Evolutionary conservation across 805 yeast species (phyloP), one percentile per base, ranked within the genome.

Genomic region (Kregervanrija delftensis): DNA sequence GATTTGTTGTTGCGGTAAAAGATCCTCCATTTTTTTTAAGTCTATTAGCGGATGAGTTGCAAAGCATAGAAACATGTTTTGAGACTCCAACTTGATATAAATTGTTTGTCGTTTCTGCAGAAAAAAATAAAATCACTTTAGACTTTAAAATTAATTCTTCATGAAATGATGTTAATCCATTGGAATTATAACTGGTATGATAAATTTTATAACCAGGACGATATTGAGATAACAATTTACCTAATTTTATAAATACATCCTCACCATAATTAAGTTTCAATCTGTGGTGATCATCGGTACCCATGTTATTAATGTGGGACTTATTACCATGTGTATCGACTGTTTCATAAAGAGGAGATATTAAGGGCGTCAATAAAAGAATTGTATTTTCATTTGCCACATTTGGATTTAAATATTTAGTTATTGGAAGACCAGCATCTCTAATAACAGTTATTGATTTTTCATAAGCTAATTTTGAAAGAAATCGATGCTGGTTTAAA

Each of bases 81-180:
- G 81, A 77, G 22, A 79, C 73, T 5, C 81, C 80, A 32, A 77
- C 74, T 59, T 79, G 85, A 53, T 76, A 78, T 75, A 77, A 72
- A 56, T 79, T 77, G 48, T 81, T 63, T 30, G 75, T 65, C 5
- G 83, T 81, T 49, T 79, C 83, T 2, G 83, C 75, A 12, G 82
- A 75, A 31, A 78, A 64, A 9, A 74, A 68, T 15, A 74, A 67
- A 14, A 74, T 74, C 5, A 76, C 73, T 43, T 74, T 72, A 3
- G 79, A 67, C 39, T 68, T 65, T 37, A 73, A 76, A 35, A 79
- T 76, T 42, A 79, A 63, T 33, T 67, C 62, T 54, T 79, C 84
- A 52, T 79, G 83, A 35, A 75, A 59, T 12, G 72, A 64, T 15
- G 81, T 74, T 33, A 79, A 63, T 2, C 79, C 79, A 49, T 74